Evolutionary conservation across 129 eudicot species (phyloP), one percentile per base, ranked within the genome.

Genomic region (Flaveria ramosissima): DNA sequence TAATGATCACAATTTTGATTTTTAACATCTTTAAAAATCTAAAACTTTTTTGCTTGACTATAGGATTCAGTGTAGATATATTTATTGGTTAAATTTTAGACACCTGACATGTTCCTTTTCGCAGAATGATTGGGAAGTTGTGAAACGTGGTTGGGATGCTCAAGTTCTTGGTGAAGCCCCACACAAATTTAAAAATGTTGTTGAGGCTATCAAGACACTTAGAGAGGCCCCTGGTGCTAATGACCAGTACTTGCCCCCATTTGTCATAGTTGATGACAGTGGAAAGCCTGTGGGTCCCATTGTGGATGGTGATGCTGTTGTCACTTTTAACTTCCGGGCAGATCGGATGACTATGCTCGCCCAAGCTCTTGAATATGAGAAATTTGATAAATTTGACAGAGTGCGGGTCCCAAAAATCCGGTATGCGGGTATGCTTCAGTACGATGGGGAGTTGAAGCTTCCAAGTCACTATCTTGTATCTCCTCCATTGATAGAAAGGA

Each of bases 131-230:
- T 93, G 98, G 98, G 89, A 77, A 23, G 97, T 93, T 30, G 91
- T 93, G 20, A 93, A 93, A 77, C 90, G 98, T 61, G 98, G 98
- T 23, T 93, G 98, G 98, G 97, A 93, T 74, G 97, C 98, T n/a
- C 98, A 93, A 68, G 98, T 93, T 68, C 98, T 93, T 68, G 98
- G 96, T 24, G 98, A 93, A 73, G 96, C 98, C 62, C 98, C 97
- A 55, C 85, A 93, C 87, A 90, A 90, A 66, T 93, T 93, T 57
- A 90, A 76, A 84, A 87, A 66, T 74, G 89, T 82, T 27, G 76
- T 93, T 78, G 98, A 93, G 70, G 98, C 96, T 71, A 82, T 93
- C 39, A 93, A 93, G 80, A 93, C 70, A 50, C 81, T 93, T 72
- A 85, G 98, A 77, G 80, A 72, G 65, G 82, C 32, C 4, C 94